Evolutionary conservation across 2,329 filamentous ascomycete genomes (phyloP).

Genomic region (Penicillium sp.): DNA sequence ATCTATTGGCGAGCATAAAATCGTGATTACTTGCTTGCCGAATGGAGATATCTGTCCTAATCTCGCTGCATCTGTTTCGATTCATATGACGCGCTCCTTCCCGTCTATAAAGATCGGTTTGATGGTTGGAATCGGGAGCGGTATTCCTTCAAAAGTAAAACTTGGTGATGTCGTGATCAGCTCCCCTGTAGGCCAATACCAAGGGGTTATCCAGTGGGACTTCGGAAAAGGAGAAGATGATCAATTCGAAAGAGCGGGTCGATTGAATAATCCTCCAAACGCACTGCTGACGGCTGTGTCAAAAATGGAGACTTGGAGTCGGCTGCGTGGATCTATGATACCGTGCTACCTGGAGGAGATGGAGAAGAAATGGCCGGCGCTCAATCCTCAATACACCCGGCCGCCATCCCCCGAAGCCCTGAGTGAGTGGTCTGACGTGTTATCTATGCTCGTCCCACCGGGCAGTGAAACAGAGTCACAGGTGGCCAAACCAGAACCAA

Average conservation of each 20-base stretch:
- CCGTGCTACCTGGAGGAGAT: slow-evolving; percentile 9
- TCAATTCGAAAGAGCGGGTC: slow-evolving; percentile 5
- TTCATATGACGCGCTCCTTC: slow-evolving; percentile 23
- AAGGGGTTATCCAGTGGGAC: slow-evolving; percentile 23
- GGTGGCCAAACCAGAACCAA: too few relatives aligned
- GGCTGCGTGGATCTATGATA: slow-evolving; percentile 12
- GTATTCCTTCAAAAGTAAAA: slow-evolving; percentile 28
- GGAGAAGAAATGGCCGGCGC: slow-evolving; percentile 4
- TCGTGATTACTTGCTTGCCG: slow-evolving; percentile 27
- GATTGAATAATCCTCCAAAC: slow-evolving; percentile 15
- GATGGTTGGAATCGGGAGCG: slow-evolving; percentile 33
- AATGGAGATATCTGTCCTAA: slow-evolving; percentile 12
- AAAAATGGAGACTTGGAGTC: slow-evolving; percentile 3
- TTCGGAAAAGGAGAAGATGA: slow-evolving; percentile 10
- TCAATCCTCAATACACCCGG: slow-evolving; percentile 10
- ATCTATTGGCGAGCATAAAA: slow-evolving; percentile 23
- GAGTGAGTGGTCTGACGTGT: too few relatives aligned
- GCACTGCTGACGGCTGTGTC: slow-evolving; percentile 14
- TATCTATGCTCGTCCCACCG: too few relatives aligned
- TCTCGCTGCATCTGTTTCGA: slow-evolving; percentile 26
- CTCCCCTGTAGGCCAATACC: slow-evolving; percentile 20
- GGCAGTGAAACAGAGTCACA: too few relatives aligned
- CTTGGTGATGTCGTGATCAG: slow-evolving; percentile 34
- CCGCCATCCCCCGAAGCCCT: too few relatives aligned
- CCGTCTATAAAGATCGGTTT: slow-evolving; percentile 25